A percentile compares a stretch with the other conserved stretches of the same genome.
Evolutionary conservation across 192 early-diverging fungal genomes (phyloP).

Genomic region (Coemansia sp.): DNA sequence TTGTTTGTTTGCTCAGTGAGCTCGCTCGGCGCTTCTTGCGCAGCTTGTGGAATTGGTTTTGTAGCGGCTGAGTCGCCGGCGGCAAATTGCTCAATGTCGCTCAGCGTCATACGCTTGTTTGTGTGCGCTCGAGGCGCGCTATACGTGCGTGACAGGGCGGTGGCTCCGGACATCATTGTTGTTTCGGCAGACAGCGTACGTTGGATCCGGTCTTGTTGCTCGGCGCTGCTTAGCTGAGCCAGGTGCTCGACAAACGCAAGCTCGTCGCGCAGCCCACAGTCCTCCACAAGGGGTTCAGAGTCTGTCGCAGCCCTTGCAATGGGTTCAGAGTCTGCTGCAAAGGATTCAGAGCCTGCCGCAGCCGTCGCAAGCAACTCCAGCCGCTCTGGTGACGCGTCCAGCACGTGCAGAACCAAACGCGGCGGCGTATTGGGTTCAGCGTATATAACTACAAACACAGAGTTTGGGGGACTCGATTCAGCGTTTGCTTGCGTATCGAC

Average conservation of each 20-base stretch:
- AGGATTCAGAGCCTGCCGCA: background rate
- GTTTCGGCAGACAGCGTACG: conserved; percentile 38
- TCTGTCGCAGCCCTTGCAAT: background rate
- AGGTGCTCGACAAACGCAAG: conserved; percentile 29
- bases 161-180: conserved; percentile 8
- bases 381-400: conserved; percentile 10
- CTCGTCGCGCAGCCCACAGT: conserved; percentile 10
- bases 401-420: conserved; percentile 34
- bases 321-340: background rate
- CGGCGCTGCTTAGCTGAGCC: conserved; percentile 14
- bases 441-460: conserved; percentile 18
- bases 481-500: background rate
- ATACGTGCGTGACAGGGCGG: background rate
- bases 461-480: background rate
- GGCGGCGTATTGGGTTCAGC: background rate
- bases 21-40: background rate
- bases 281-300: background rate
- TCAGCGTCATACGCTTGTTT: conserved; percentile 37
- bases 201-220: conserved; percentile 30
- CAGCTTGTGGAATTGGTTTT: background rate
- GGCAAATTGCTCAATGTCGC: conserved; percentile 39
- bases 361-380: conserved; percentile 13
- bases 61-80: background rate
- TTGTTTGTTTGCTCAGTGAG: conserved; percentile 41
- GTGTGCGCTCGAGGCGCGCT: conserved; percentile 13